Percentiles rank a stretch among this genome's conserved stretches.
Evolutionary conservation across 352 stramenopile species (phyloP).

Genomic region (Aphanomyces invadans): DNA sequence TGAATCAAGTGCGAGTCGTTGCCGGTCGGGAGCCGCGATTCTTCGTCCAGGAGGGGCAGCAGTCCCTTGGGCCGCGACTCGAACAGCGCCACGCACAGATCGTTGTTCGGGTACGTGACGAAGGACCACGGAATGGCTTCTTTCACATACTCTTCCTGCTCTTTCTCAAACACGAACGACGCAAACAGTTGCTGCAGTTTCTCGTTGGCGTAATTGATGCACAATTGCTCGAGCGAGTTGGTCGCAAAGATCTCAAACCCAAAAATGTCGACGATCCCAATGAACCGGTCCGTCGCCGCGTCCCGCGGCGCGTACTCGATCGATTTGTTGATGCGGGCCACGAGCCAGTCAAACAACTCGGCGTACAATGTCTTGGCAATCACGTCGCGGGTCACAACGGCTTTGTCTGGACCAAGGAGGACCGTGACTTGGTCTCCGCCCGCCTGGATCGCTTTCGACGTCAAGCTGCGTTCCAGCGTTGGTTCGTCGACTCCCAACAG

Average conservation of each 20-base stretch:
- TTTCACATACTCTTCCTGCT: slow-evolving; percentile 54
- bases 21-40: slow-evolving; percentile 28
- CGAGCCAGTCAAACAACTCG: slow-evolving; percentile 94
- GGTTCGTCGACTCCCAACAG: slow-evolving; percentile 60
- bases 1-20: slow-evolving; percentile 26
- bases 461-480: slow-evolving; percentile 51
- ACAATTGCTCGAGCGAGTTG: slow-evolving; percentile 92
- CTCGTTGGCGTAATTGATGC: slow-evolving; percentile 96
- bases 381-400: slow-evolving; percentile 76
- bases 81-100: slow-evolving; percentile 59
- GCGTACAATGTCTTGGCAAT: slow-evolving; percentile 94
- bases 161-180: slow-evolving; percentile 52
- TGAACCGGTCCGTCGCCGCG: slow-evolving; percentile 34
- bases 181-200: slow-evolving; percentile 86
- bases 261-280: slow-evolving; percentile 88
- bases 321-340: slow-evolving; percentile 83
- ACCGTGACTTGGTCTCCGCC: slow-evolving; percentile 72
- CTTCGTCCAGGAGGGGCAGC: slow-evolving; percentile 31
- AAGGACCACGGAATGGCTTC: slow-evolving; percentile 72
- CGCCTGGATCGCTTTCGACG: slow-evolving; percentile 72
- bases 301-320: slow-evolving; percentile 55
- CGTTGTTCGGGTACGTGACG: slow-evolving; percentile 78
- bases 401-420: slow-evolving; percentile 52
- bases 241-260: slow-evolving; percentile 82
- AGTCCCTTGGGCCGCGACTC: slow-evolving; percentile 42